Evolutionary conservation across 2,329 filamentous ascomycete species (phyloP).

Genomic region (Fusarium vanettenii): DNA sequence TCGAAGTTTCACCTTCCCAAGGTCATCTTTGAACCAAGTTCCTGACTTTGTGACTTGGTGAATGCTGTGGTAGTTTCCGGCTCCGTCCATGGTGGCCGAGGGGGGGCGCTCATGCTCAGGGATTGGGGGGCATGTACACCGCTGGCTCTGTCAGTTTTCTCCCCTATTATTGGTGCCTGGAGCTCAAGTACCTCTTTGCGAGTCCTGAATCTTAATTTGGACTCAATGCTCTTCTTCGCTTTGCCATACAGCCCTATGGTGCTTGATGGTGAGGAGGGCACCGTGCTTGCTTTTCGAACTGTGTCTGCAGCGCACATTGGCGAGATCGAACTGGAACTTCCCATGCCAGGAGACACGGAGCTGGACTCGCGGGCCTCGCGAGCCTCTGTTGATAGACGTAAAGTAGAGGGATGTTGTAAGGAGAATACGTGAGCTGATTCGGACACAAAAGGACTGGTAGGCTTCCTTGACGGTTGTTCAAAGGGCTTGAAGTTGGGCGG

Average conservation of each 20-base stretch:
- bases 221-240: slow-evolving; percentile 40
- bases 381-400: slow-evolving; percentile 8
- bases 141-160: slow-evolving; percentile 18
- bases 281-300: background rate
- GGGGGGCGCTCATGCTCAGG: slow-evolving; percentile 24
- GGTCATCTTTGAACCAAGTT: slow-evolving; percentile 49
- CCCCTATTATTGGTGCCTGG: background rate
- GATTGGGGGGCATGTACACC: slow-evolving; percentile 19
- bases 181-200: slow-evolving; percentile 25
- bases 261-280: background rate
- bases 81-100: slow-evolving; percentile 12
- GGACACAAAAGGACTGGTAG: slow-evolving; percentile 57
- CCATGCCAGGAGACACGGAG: slow-evolving; percentile 2
- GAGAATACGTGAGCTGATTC: slow-evolving; percentile 62
- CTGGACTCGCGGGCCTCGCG: slow-evolving; percentile 11
- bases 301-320: background rate
- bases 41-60: slow-evolving; percentile 37
- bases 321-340: slow-evolving; percentile 17
- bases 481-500: slow-evolving; percentile 18
- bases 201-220: slow-evolving; percentile 29
- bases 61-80: slow-evolving; percentile 27
- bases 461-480: slow-evolving; percentile 18
- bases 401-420: slow-evolving; percentile 51
- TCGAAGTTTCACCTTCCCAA: slow-evolving; percentile 41
- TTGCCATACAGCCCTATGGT: slow-evolving; percentile 28